Conservation (phyloP, 1,139 yeast species). For the Blastobotrys serpentis region DNA sequence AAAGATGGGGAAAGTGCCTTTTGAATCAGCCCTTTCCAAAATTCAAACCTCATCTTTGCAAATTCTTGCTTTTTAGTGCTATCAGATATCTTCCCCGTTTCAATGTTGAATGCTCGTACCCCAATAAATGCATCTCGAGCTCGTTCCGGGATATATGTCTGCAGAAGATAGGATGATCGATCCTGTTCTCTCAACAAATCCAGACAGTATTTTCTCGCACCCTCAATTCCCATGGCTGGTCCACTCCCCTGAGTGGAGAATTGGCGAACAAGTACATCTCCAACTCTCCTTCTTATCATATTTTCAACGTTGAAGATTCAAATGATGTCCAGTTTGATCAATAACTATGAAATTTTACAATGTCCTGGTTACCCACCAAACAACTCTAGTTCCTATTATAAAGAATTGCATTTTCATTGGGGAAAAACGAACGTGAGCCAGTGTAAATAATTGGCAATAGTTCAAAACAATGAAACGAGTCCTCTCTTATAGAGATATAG, state of each 20-base stretch:
- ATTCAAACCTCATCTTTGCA: slow-evolving; percentile 40
- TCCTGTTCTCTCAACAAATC: slow-evolving; percentile 40
- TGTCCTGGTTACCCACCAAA: slow-evolving; percentile 2
- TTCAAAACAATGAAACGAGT: too few relatives aligned
- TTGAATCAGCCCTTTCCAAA: slow-evolving; percentile 41
- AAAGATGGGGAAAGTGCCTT: slow-evolving; percentile 29
- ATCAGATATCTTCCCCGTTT: slow-evolving; percentile 58
- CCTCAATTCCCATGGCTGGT: slow-evolving; percentile 2
- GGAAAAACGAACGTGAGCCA: too few relatives aligned
- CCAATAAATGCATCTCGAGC: slow-evolving; percentile 68
- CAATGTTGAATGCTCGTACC: slow-evolving; percentile 65
- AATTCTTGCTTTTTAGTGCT: slow-evolving; percentile 44
- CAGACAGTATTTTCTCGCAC: slow-evolving; percentile 11
- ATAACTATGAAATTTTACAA: neutral
- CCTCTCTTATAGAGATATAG: too few relatives aligned
- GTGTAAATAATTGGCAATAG: neutral
- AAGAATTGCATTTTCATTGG: too few relatives aligned
- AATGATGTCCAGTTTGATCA: too few relatives aligned
- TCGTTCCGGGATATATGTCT: slow-evolving; percentile 69
- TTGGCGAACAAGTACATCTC: neutral
- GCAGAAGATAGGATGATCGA: slow-evolving; percentile 62
- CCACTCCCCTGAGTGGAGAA: neutral
- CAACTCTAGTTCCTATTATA: too few relatives aligned
- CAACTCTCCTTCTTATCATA: neutral
- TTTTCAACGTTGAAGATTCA: too few relatives aligned